phyloP scores from a whole-genome alignment of 2,329 filamentous ascomycete species.

The Trichoderma pleuroti region DNA sequence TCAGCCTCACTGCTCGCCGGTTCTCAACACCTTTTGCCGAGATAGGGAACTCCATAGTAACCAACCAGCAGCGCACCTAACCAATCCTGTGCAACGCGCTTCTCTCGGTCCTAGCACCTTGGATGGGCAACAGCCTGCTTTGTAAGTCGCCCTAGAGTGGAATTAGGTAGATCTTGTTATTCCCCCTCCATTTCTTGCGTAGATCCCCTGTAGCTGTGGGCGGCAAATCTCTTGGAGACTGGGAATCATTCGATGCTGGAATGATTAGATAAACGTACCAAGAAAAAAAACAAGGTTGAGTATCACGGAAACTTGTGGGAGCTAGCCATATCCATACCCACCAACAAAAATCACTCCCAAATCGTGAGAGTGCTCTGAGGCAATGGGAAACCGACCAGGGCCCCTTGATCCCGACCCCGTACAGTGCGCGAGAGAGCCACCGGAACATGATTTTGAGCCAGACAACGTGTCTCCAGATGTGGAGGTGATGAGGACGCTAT shows the following conservation, averaged over 20 bases:
- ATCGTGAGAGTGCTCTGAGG: neutral
- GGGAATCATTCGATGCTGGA: neutral
- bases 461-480: slow-evolving; percentile 8
- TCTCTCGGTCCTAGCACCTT: neutral
- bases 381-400: neutral
- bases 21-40: neutral
- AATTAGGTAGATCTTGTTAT: neutral
- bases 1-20: slow-evolving; percentile 7
- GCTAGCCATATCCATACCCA: neutral
- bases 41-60: slow-evolving; percentile 4
- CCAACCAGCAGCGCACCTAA: neutral
- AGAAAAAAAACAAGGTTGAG: neutral
- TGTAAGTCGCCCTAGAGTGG: neutral
- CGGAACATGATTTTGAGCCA: neutral
- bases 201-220: neutral
- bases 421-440: neutral
- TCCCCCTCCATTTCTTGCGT: neutral
- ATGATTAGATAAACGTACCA: neutral
- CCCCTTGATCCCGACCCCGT: neutral
- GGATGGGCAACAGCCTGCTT: neutral
- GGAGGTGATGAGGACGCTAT: slow-evolving; percentile 9
- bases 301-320: neutral
- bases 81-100: neutral
- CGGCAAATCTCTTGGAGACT: neutral
- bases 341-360: neutral